Evolutionary conservation across 2,329 filamentous ascomycete genomes (phyloP).

Genomic region (Phialocephala sp.): DNA sequence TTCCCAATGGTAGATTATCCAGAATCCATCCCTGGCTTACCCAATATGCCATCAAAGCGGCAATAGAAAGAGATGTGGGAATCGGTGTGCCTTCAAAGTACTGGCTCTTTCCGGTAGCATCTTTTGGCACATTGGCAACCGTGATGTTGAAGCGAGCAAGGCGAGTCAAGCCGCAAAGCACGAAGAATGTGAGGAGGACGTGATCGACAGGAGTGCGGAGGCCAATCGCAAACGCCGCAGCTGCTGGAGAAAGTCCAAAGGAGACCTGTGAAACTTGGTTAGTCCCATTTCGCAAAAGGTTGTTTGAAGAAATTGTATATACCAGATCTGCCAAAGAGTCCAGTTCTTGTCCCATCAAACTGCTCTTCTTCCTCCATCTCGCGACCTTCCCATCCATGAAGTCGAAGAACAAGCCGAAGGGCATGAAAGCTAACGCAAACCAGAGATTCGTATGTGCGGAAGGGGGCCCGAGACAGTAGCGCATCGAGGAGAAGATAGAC

Average conservation of each 20-base stretch:
- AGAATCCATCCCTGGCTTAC: slow-evolving; percentile 80
- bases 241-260: slow-evolving; percentile 89
- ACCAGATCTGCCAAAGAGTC: slow-evolving; percentile 96
- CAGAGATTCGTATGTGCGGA: slow-evolving; percentile 73
- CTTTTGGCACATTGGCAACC: slow-evolving; percentile 86
- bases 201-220: slow-evolving; percentile 86
- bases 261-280: slow-evolving; percentile 70
- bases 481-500: slow-evolving; percentile 93
- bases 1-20: slow-evolving; percentile 77
- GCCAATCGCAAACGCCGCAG: slow-evolving; percentile 86
- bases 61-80: slow-evolving; percentile 83
- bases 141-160: slow-evolving; percentile 98
- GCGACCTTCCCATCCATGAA: slow-evolving; percentile 98
- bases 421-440: slow-evolving; percentile 84
- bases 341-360: slow-evolving; percentile 96
- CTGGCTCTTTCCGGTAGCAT: slow-evolving; percentile 85
- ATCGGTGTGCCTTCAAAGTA: slow-evolving; percentile 99
- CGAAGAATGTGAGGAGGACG: slow-evolving; percentile 80
- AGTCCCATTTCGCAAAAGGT: neutral
- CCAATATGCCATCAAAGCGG: slow-evolving; percentile 88
- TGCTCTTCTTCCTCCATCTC: slow-evolving; percentile 95
- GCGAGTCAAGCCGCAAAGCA: slow-evolving; percentile 90
- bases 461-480: slow-evolving; percentile 82
- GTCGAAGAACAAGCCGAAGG: slow-evolving; percentile 94
- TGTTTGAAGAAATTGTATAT: slow-evolving; percentile 39